phyloP scores from a whole-genome alignment of 2,329 filamentous ascomycete genomes.

The Alternaria novae-zelandiae region DNA sequence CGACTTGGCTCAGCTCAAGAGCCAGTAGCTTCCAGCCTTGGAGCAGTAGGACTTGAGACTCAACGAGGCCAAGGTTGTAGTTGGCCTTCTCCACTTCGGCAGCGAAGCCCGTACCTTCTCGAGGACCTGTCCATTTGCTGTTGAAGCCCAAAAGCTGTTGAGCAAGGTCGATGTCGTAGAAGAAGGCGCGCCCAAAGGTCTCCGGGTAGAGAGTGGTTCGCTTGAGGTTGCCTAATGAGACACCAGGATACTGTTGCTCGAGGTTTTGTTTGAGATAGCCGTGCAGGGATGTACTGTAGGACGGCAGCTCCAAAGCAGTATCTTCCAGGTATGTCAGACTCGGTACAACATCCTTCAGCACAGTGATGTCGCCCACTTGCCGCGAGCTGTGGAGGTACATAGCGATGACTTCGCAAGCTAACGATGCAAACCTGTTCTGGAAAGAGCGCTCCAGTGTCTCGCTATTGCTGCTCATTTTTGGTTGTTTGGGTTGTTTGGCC shows the following conservation, averaged over 20 bases:
- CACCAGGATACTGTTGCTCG: conserved; percentile 74
- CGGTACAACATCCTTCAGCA: conserved; percentile 74
- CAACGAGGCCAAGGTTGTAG: conserved; percentile 86
- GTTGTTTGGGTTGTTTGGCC: conserved; percentile 31
- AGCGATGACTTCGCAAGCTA: conserved; percentile 84
- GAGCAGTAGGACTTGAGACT: conserved; percentile 86
- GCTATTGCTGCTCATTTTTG: conserved; percentile 28
- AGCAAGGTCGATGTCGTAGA: conserved; percentile 81
- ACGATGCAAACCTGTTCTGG: conserved; percentile 70
- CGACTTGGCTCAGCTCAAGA: conserved; percentile 77
- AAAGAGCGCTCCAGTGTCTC: conserved; percentile 39
- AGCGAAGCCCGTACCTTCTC: conserved; percentile 71
- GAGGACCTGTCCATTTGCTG: conserved; percentile 70
- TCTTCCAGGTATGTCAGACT: conserved; percentile 81
- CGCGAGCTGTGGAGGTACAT: conserved; percentile 89
- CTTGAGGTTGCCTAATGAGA: conserved; percentile 79
- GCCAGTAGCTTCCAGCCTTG: conserved; percentile 89
- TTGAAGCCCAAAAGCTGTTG: conserved; percentile 78
- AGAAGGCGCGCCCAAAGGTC: conserved; percentile 77
- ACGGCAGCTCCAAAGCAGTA: conserved; percentile 77
- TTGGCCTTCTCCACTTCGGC: conserved; percentile 88
- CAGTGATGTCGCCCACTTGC: conserved; percentile 71
- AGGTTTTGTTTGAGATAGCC: conserved; percentile 86
- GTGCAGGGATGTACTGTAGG: conserved; percentile 88
- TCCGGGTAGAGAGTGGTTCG: conserved; percentile 70